phyloP scores from a whole-genome alignment of 805 yeast species.

The Zygotorulaspora florentina region DNA sequence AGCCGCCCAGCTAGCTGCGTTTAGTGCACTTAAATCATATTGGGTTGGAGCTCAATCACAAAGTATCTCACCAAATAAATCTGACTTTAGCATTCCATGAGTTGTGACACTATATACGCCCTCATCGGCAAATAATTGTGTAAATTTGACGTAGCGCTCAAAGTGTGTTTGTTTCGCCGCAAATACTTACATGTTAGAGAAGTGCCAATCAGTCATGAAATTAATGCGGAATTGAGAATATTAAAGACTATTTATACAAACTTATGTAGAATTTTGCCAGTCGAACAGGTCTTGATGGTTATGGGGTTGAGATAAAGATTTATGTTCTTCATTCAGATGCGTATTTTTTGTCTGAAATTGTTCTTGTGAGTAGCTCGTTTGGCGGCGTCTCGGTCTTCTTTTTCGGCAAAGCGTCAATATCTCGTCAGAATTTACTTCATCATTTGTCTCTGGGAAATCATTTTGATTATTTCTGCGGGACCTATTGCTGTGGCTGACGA shows the following conservation, averaged over 20 bases:
- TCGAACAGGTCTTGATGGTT: constrained; percentile 13
- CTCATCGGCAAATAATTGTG: no score
- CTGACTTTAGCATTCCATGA: no score
- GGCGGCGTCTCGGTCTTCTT: constrained; percentile 12
- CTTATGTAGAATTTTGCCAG: constrained; percentile 21
- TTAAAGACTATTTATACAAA: neutral
- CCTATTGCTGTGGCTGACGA: neutral
- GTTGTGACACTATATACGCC: no score
- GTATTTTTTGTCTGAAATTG: constrained; percentile 1
- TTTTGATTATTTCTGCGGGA: neutral
- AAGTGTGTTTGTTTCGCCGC: no score
- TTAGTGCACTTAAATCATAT: no score
- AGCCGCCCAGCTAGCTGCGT: no score
- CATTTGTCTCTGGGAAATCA: neutral
- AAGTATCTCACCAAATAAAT: no score
- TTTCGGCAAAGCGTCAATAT: constrained; percentile 9
- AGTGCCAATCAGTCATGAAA: no score
- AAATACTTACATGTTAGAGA: no score
- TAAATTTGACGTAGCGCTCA: no score
- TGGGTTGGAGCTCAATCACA: no score
- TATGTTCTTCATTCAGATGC: neutral
- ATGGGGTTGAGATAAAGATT: neutral
- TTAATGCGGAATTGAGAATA: neutral
- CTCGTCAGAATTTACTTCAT: constrained; percentile 1
- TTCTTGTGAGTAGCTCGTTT: constrained; percentile 5